A percentile compares a stretch with the other conserved stretches of the same genome.
These are phyloP conservation scores for Plasmodium vivax DNA, from an alignment of 169 alveolate species.

Conservation along the genomic window DNA sequence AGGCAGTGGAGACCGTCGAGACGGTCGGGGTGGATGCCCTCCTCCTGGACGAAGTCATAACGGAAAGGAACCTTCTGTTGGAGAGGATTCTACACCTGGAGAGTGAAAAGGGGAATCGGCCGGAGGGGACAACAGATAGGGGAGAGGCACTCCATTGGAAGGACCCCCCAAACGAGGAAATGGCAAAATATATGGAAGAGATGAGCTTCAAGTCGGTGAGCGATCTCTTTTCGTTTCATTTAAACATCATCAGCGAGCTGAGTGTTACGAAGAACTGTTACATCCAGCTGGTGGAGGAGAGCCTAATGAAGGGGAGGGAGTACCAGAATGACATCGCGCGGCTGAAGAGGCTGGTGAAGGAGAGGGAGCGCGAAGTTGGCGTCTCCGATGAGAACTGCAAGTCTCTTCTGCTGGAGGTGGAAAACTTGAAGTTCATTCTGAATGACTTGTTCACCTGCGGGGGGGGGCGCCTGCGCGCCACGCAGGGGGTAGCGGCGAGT, in stretches of 20 bases:
- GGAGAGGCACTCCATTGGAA: background rate
- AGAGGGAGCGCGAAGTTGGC: conserved; percentile 6
- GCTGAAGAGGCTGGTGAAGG: background rate
- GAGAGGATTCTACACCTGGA: background rate
- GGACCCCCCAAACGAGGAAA: background rate
- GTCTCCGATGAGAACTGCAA: conserved; percentile 26
- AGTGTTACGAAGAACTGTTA: background rate
- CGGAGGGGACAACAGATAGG: background rate
- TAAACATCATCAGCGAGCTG: conserved; percentile 6
- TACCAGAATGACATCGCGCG: conserved; percentile 14
- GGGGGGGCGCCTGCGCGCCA: background rate
- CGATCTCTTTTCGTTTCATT: conserved; percentile 32
- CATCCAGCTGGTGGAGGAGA: conserved; percentile 3
- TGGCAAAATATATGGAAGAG: conserved; percentile 25
- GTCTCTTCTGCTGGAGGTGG: conserved; percentile 37
- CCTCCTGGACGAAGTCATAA: conserved; percentile 16
- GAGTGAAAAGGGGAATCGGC: background rate
- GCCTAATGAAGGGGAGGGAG: conserved; percentile 9
- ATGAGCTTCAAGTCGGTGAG: conserved; percentile 13
- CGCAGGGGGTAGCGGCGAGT: background rate
- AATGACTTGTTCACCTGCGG: conserved; percentile 37
- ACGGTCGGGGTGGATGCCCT: background rate
- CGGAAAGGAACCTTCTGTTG: conserved; percentile 24
- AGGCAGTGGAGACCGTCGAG: background rate
- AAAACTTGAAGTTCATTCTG: conserved; percentile 33